Conservation (phyloP, 495 filamentous ascomycete genomes). For the Penicillium soppii region DNA sequence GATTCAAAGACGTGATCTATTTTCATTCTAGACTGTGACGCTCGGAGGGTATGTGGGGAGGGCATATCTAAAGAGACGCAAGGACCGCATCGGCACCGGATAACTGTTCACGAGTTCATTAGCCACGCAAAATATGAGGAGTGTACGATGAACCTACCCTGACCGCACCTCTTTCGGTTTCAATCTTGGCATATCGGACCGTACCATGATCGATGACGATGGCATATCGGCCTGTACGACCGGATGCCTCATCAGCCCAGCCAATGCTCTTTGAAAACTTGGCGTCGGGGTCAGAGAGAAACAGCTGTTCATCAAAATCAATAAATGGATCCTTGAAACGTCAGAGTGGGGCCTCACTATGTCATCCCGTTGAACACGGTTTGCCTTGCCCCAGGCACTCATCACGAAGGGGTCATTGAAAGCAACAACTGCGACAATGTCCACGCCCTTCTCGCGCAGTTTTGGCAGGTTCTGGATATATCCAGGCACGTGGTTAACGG, state of each 20-base stretch:
- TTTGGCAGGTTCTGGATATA: conserved; percentile 73
- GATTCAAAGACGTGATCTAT: too few relatives aligned
- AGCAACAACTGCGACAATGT: conserved; percentile 77
- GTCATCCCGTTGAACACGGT: conserved; percentile 69
- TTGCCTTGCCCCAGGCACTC: conserved; percentile 94
- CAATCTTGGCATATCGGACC: conserved; percentile 79
- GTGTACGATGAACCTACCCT: conserved; percentile 18
- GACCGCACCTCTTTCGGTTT: conserved; percentile 61
- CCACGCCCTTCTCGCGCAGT: conserved; percentile 79
- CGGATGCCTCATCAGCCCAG: conserved; percentile 65
- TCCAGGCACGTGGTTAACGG: conserved; percentile 76
- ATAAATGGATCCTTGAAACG: conserved; percentile 19
- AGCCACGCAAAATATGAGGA: background rate
- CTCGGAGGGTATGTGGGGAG: background rate
- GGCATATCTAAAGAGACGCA: conserved; percentile 33
- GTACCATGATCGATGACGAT: conserved; percentile 87
- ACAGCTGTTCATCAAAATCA: conserved; percentile 50
- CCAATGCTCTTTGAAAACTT: conserved; percentile 76
- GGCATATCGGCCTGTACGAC: conserved; percentile 77
- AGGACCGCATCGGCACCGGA: conserved; percentile 72
- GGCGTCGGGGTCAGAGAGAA: conserved; percentile 75
- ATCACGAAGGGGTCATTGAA: conserved; percentile 90
- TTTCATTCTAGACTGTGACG: too few relatives aligned
- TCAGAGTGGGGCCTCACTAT: conserved; percentile 54
- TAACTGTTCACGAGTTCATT: conserved; percentile 39